phyloP scores from a whole-genome alignment of 257 asterid genomes.

The Nicotiana sylvestris region DNA sequence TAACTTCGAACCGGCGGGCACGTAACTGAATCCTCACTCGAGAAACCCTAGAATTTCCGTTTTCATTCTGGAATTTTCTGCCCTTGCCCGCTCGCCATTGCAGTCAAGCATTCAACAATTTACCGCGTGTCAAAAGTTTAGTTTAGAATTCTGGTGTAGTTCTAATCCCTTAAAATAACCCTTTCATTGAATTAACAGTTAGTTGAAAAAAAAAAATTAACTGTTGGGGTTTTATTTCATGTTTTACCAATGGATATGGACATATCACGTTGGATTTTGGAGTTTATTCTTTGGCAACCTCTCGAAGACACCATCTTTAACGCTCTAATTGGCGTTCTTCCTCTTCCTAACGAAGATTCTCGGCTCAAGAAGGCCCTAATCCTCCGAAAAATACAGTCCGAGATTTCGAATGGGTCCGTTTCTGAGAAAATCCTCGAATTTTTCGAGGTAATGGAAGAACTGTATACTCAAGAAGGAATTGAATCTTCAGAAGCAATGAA shows the following conservation, averaged over 20 bases:
- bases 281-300: neutral
- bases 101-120: no score
- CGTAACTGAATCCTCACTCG: no score
- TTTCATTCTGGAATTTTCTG: no score
- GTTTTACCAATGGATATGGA: neutral
- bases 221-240: no score
- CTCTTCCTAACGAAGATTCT: neutral
- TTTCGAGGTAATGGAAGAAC: neutral
- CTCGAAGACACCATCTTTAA: neutral
- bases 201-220: no score
- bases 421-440: constrained; percentile 2
- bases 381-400: neutral
- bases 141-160: no score
- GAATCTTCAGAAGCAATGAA: constrained; percentile 1
- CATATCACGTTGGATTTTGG: constrained; percentile 11
- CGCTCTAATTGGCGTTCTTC: neutral
- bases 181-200: no score
- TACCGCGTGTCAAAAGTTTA: no score
- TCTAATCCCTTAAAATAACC: no score
- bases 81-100: no score
- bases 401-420: neutral
- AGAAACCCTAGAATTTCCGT: no score
- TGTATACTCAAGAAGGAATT: neutral
- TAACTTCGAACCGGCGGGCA: no score
- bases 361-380: neutral